Percentiles rank a stretch among this genome's conserved stretches.
Conservation (phyloP, 2,329 filamentous ascomycete genomes). For the Hypoxylon sp. region DNA sequence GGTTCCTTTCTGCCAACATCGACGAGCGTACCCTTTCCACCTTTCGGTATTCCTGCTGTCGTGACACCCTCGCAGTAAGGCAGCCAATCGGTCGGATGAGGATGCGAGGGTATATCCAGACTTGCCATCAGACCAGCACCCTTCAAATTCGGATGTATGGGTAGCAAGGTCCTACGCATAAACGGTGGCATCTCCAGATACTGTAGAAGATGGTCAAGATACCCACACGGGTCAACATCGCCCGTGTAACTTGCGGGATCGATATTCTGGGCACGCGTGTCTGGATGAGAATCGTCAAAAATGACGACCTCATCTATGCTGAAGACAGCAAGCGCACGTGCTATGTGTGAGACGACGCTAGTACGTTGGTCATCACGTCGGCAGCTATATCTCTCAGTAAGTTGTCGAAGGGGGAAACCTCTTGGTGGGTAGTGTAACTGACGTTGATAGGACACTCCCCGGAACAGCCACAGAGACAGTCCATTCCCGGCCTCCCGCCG, state of each 20-base stretch:
- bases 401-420: conserved; percentile 1
- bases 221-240: conserved; percentile 81
- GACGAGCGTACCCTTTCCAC: conserved; percentile 65
- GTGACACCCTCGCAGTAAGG: conserved; percentile 84
- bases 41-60: conserved; percentile 58
- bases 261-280: conserved; percentile 60
- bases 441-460: conserved; percentile 83
- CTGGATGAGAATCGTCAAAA: conserved; percentile 75
- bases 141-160: conserved; percentile 81
- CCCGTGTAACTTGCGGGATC: conserved; percentile 72
- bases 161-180: conserved; percentile 80
- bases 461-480: conserved; percentile 84
- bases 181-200: conserved; percentile 89
- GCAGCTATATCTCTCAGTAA: conserved; percentile 62
- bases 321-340: conserved; percentile 85
- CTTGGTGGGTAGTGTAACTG: conserved; percentile 46
- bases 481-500: conserved; percentile 73
- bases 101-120: conserved; percentile 87
- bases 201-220: conserved; percentile 80
- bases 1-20: conserved; percentile 69
- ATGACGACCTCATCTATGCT: conserved; percentile 86
- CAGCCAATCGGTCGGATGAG: conserved; percentile 81
- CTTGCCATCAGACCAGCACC: conserved; percentile 80
- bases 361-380: conserved; percentile 81
- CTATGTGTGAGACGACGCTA: conserved; percentile 78